Percentiles rank a stretch among this genome's conserved stretches.
Evolutionary conservation across 2,329 filamentous ascomycete species (phyloP).

Genomic region (Trichophyton equinum): DNA sequence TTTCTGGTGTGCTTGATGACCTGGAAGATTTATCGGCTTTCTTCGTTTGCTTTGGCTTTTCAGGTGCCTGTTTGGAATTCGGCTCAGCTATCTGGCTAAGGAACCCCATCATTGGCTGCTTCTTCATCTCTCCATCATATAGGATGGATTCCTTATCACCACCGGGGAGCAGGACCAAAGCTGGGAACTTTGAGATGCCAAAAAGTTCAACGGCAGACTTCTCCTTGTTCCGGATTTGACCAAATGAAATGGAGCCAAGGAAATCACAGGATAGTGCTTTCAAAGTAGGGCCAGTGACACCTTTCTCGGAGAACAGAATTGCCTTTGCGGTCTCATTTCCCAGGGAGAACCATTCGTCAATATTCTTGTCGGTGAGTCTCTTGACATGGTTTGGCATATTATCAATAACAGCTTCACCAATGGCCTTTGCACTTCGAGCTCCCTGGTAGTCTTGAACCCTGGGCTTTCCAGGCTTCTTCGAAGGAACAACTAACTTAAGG

Average conservation of each 20-base stretch:
- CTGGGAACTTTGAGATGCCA: constrained; percentile 64
- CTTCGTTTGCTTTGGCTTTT: constrained; percentile 18
- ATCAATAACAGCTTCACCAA: constrained; percentile 71
- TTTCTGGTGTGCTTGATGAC: constrained; percentile 39
- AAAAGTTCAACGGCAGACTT: constrained; percentile 58
- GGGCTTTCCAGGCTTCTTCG: constrained; percentile 67
- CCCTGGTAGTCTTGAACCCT: constrained; percentile 86
- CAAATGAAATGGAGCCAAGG: constrained; percentile 63
- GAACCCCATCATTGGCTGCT: constrained; percentile 68
- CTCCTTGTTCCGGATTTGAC: constrained; percentile 75
- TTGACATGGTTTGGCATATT: constrained; percentile 89
- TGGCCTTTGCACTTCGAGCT: constrained; percentile 66
- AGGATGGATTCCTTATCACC: constrained; percentile 54
- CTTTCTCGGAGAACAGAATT: constrained; percentile 88
- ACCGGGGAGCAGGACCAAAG: constrained; percentile 65
- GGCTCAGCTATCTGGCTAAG: constrained; percentile 65
- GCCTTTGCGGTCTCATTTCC: constrained; percentile 64
- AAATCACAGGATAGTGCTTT: constrained; percentile 85
- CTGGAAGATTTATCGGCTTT: constrained; percentile 33
- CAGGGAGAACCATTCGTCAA: constrained; percentile 60
- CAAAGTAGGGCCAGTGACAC: constrained; percentile 68
- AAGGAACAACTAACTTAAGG: constrained; percentile 79
- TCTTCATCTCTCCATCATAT: constrained; percentile 77
- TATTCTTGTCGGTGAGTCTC: constrained; percentile 62
- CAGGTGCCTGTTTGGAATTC: constrained; percentile 60